These are phyloP conservation scores for Phaffia rhodozyma DNA, from an alignment of 1,284 basidiomycete species.

Conservation along the genomic window DNA sequence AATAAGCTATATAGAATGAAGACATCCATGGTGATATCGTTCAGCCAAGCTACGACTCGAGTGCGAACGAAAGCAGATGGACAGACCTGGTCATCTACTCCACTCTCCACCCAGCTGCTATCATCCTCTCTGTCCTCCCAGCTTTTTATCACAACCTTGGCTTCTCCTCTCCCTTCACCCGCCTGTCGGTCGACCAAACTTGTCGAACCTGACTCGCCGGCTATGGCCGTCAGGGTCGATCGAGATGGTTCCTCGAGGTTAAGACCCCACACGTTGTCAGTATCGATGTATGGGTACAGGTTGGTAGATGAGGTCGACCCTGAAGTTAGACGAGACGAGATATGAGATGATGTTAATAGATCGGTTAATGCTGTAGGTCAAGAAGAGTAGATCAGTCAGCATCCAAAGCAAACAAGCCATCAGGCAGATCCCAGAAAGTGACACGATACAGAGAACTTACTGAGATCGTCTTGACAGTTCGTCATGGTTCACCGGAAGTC, in stretches of 20 bases:
- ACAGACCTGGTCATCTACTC: slow-evolving; percentile 36
- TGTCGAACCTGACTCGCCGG: too few relatives aligned
- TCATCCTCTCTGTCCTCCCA: slow-evolving; percentile 36
- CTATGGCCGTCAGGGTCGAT: background rate
- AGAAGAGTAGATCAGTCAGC: background rate
- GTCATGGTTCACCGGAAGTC: too few relatives aligned
- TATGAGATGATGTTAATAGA: slow-evolving; percentile 5
- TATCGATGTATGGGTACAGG: slow-evolving; percentile 14
- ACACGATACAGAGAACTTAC: too few relatives aligned
- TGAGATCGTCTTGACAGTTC: too few relatives aligned
- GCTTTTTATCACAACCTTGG: slow-evolving; percentile 32
- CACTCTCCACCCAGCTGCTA: slow-evolving; percentile 30
- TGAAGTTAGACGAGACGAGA: background rate
- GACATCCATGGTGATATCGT: too few relatives aligned
- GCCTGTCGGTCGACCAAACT: background rate
- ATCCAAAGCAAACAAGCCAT: too few relatives aligned
- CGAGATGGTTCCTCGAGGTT: slow-evolving; percentile 11
- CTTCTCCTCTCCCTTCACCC: slow-evolving; percentile 8
- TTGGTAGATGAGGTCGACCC: slow-evolving; percentile 11
- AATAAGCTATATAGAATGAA: too few relatives aligned
- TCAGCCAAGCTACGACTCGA: background rate
- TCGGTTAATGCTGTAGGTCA: slow-evolving; percentile 10
- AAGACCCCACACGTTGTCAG: slow-evolving; percentile 12
- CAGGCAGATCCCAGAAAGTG: too few relatives aligned
- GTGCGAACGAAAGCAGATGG: background rate